A percentile compares a stretch with the other conserved stretches of the same genome.
These are phyloP conservation scores for Fraxinus pennsylvanica DNA, from an alignment of 257 asterid species.

Conservation along the genomic window DNA sequence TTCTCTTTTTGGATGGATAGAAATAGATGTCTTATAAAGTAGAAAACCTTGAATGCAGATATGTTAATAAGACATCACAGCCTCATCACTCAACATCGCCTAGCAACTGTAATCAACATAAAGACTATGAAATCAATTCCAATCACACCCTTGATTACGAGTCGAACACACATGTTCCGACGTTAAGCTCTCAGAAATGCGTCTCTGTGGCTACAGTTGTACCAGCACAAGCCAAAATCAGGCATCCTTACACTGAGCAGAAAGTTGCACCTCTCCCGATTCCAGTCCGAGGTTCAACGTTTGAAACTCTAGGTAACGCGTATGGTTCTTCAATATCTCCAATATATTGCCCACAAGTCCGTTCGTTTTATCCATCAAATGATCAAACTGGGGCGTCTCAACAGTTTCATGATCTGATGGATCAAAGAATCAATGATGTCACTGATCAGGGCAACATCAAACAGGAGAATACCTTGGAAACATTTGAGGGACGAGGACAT, in stretches of 20 bases:
- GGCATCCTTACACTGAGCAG: constrained; percentile 36
- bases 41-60: constrained; percentile 35
- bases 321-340: constrained; percentile 47
- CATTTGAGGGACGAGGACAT: constrained; percentile 28
- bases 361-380: constrained; percentile 32
- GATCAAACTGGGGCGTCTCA: constrained; percentile 38
- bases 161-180: constrained; percentile 43
- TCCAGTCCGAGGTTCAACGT: constrained; percentile 54
- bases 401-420: constrained; percentile 25
- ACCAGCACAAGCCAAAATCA: constrained; percentile 44
- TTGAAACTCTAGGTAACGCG: constrained; percentile 41
- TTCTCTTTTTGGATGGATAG: background rate
- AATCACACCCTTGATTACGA: constrained; percentile 27
- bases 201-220: constrained; percentile 34
- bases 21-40: constrained; percentile 13
- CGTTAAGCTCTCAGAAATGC: constrained; percentile 38
- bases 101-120: constrained; percentile 36
- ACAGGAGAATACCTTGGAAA: constrained; percentile 29
- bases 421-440: constrained; percentile 27
- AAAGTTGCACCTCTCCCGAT: constrained; percentile 50
- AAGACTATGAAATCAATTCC: constrained; percentile 27
- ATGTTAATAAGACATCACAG: constrained; percentile 37
- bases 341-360: constrained; percentile 31
- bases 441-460: constrained; percentile 29
- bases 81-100: constrained; percentile 42